Base-by-base conservation (phyloP, 2,329 filamentous ascomycete species). In the Colletotrichum plurivorum region DNA sequence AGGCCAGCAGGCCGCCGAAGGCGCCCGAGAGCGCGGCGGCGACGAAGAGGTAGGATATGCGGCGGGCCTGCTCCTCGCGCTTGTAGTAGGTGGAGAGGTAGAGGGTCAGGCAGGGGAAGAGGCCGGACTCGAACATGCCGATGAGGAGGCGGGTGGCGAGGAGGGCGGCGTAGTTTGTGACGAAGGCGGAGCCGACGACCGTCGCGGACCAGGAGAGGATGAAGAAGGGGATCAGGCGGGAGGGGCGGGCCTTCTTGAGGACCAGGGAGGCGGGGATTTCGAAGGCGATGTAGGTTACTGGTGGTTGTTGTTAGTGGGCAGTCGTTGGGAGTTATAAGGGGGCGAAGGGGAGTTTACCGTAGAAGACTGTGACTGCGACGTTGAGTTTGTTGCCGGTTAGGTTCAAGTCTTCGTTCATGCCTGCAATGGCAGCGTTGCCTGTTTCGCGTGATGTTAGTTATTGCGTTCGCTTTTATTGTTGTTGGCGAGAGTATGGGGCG, bases 141-240 rank as follows among this genome's bases (percentile, higher is more conserved):
- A 87, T 77, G 1, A 87, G 75, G 45, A 85, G 81, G 5, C 85
- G 80, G 13, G 81, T 76, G 1, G 81, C 83, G 7, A 83, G 78
- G 1, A 86, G 78, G 39, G 81, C 80, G n/a, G 76, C 77, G 52
- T 79, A 80, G 62, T 78, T 84, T 1, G 73, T 74, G 9, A 83
- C 80, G 63, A 87, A 84, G 3, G 84, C 85, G 0, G 81, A 81
- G 72, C 83, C 82, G 27, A 86, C 82, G 1, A 83, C 85, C 0
- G 82, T 81, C 15, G 87, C 72, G 0, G 81, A 82, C 85, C 85
- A 87, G 48, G 83, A 76, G 18, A 85, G 66, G 43, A 72, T 71
- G 39, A 77, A 73, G 39, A 68, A 16, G 3, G 76, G 73, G 27
- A 80, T 74, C 12, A 79, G 70, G 51, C 76, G 74, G 15, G 76